Evolutionary conservation across 176 grass and related monocot species (phyloP).

Genomic region (Tuctoria greenei): DNA sequence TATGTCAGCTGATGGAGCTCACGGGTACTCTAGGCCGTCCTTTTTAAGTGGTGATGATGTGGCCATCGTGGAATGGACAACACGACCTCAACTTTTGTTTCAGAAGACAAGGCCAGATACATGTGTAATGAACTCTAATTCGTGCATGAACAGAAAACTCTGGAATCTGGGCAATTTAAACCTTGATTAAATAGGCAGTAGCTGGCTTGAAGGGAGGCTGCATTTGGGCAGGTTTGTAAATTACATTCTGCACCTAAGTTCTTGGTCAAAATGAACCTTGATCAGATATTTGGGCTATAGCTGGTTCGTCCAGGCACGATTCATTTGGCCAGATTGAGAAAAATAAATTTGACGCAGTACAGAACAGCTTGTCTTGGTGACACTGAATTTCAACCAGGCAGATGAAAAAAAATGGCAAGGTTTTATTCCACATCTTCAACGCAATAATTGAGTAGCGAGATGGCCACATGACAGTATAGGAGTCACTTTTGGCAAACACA

Average conservation of each 20-base stretch:
- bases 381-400: neutral
- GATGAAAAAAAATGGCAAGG: neutral
- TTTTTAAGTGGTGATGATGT: constrained; percentile 9
- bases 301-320: neutral
- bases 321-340: neutral
- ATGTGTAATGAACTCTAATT: neutral
- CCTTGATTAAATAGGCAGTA: neutral
- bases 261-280: neutral
- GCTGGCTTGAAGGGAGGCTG: neutral
- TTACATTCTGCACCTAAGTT: neutral
- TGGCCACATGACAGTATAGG: neutral
- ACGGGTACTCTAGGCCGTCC: neutral
- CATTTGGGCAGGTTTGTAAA: neutral
- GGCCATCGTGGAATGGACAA: constrained; percentile 5
- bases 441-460: neutral
- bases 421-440: neutral
- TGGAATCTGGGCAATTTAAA: neutral
- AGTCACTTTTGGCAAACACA: too few species aligned
- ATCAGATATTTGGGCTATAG: neutral
- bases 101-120: neutral
- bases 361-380: neutral
- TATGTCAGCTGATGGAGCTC: constrained; percentile 14
- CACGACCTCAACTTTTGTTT: neutral
- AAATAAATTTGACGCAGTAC: neutral
- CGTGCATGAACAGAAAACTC: neutral